Conservation (phyloP, 495 filamentous ascomycete genomes). For the Penicillium paradoxum region DNA sequence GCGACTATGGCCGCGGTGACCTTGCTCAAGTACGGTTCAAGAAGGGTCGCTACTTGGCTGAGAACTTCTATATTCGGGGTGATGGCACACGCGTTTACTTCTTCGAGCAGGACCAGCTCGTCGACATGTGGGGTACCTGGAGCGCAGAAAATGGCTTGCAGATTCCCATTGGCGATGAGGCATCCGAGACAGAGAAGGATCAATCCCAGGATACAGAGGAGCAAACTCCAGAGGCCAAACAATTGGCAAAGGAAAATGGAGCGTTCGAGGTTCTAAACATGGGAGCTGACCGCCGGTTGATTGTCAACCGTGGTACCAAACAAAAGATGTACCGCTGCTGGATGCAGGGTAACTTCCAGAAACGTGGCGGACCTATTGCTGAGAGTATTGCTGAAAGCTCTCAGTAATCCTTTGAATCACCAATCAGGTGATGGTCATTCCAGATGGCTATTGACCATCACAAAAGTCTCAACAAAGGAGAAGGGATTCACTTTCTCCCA, state of each 20-base stretch:
- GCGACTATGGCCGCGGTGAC: conserved; percentile 94
- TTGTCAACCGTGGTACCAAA: conserved; percentile 85
- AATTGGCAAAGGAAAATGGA: conserved; percentile 17
- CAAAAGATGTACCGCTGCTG: conserved; percentile 98
- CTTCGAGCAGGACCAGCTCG: conserved; percentile 81
- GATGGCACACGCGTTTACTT: conserved; percentile 98
- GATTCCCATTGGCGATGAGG: conserved; percentile 9
- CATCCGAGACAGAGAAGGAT: conserved; percentile 1
- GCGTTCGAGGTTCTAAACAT: conserved; percentile 66
- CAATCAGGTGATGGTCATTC: background rate
- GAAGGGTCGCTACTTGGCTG: conserved; percentile 83
- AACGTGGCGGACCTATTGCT: conserved; percentile 39
- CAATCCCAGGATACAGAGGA: conserved; percentile 11
- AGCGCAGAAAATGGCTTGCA: conserved; percentile 32
- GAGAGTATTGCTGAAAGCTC: conserved; percentile 7
- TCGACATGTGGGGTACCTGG: conserved; percentile 68
- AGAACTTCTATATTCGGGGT: conserved; percentile 95
- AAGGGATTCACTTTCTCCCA: background rate
- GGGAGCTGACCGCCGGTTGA: conserved; percentile 76
- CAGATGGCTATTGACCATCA: background rate
- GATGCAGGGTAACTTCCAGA: conserved; percentile 88
- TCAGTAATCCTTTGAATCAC: conserved; percentile 1
- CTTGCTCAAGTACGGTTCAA: conserved; percentile 95
- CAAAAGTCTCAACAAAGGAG: background rate
- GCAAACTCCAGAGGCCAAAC: conserved; percentile 1